phyloP scores from a whole-genome alignment of 2,329 filamentous ascomycete species.

The Aspergillus hortae region DNA sequence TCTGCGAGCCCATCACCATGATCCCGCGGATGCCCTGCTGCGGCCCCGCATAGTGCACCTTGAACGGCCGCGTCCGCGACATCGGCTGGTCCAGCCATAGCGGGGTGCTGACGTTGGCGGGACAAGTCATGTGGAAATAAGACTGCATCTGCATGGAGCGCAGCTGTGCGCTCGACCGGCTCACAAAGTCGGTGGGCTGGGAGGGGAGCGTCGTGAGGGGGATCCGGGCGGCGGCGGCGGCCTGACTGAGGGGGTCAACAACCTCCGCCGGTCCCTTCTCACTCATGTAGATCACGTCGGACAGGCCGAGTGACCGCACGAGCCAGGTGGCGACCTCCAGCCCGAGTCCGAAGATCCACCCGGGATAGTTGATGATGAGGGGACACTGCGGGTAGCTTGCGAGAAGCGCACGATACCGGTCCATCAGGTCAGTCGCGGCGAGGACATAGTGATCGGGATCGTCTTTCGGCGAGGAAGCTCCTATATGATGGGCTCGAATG shows the following conservation, averaged over 20 bases:
- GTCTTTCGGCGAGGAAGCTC: conserved; percentile 52
- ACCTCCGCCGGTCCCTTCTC: conserved; percentile 46
- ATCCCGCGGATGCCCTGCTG: conserved; percentile 48
- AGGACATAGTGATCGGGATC: conserved; percentile 55
- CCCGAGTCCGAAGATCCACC: conserved; percentile 54
- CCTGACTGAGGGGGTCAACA: conserved; percentile 38
- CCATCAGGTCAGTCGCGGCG: conserved; percentile 52
- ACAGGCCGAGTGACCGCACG: conserved; percentile 44
- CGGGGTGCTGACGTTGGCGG: conserved; percentile 23
- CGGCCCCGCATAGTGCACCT: conserved; percentile 47
- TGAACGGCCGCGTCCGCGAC: conserved; percentile 44
- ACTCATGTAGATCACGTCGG: conserved; percentile 53
- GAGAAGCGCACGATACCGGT: conserved; percentile 43
- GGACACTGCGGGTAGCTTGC: conserved; percentile 43
- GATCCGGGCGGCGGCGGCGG: conserved; percentile 34
- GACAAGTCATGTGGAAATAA: conserved; percentile 53
- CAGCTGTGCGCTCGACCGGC: conserved; percentile 49
- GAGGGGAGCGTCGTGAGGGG: conserved; percentile 47
- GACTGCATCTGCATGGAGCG: conserved; percentile 59
- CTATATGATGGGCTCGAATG: conserved; percentile 53
- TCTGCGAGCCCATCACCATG: conserved; percentile 50
- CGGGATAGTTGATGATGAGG: conserved; percentile 56
- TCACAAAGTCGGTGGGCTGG: conserved; percentile 41
- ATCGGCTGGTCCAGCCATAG: conserved; percentile 48
- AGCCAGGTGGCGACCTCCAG: conserved; percentile 48